These are phyloP conservation scores for Kodamaea alishanica DNA, from an alignment of 1,139 yeast genomes.

Conservation along the genomic window DNA sequence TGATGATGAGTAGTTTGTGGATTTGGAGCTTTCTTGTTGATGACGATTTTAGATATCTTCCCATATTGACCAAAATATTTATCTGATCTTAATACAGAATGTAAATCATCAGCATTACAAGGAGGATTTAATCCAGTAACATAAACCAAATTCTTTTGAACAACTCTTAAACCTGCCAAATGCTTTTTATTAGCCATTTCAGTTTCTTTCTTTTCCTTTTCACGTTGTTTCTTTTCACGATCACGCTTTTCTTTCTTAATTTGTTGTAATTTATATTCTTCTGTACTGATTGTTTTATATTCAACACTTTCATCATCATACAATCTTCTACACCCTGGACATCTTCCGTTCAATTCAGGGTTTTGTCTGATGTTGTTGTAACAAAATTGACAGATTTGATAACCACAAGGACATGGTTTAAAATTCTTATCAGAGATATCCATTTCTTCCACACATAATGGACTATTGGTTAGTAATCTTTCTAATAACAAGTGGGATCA, in stretches of 20 bases:
- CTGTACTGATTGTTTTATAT: constrained; percentile 76
- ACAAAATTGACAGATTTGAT: constrained; percentile 97
- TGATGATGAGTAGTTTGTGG: constrained; percentile 31
- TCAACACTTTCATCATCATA: constrained; percentile 93
- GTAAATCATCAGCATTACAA: constrained; percentile 84
- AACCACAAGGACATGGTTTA: constrained; percentile 99
- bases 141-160: constrained; percentile 94
- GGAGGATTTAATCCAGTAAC: constrained; percentile 95
- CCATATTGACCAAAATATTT: constrained; percentile 98
- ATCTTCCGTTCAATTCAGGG: constrained; percentile 90
- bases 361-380: constrained; percentile 94
- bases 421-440: constrained; percentile 94
- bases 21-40: constrained; percentile 70
- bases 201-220: constrained; percentile 87
- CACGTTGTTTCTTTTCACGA: constrained; percentile 81
- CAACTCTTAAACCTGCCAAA: constrained; percentile 94
- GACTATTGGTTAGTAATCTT: constrained; percentile 44
- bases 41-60: constrained; percentile 88
- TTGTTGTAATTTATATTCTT: constrained; percentile 78
- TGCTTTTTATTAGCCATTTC: constrained; percentile 89
- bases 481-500: neutral
- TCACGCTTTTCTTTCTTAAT: constrained; percentile 77
- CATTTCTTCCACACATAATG: constrained; percentile 96
- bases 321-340: constrained; percentile 95
- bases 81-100: constrained; percentile 78